Conservation (phyloP, 192 early-diverging fungal genomes). For the Cladochytrium replicatum region DNA sequence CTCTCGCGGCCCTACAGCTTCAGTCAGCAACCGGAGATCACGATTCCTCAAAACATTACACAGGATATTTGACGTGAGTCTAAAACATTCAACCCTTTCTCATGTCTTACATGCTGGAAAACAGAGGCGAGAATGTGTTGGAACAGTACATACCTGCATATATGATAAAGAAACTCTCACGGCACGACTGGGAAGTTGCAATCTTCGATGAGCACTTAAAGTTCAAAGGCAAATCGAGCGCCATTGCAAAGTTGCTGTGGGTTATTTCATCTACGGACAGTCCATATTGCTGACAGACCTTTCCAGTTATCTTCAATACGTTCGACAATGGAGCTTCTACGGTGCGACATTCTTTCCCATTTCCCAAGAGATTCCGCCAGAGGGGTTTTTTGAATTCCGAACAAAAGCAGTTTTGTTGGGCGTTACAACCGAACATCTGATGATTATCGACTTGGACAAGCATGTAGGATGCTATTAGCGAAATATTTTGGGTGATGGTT, state of each 20-base stretch:
- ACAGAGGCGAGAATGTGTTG: background rate
- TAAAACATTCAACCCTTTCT: background rate
- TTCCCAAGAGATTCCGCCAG: constrained; percentile 36
- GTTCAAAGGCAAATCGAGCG: constrained; percentile 13
- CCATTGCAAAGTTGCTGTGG: background rate
- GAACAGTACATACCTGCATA: constrained; percentile 3
- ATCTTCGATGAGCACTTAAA: constrained; percentile 8
- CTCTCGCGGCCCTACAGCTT: constrained; percentile 36
- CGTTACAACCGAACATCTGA: constrained; percentile 34
- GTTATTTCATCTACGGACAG: background rate
- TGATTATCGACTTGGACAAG: constrained; percentile 36
- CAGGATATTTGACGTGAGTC: constrained; percentile 36
- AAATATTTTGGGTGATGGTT: constrained; percentile 7
- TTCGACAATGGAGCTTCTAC: constrained; percentile 39
- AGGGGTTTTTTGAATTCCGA: constrained; percentile 48
- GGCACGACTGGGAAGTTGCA: constrained; percentile 4
- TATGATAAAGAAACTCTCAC: constrained; percentile 1
- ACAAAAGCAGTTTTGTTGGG: constrained; percentile 36
- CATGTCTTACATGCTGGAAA: constrained; percentile 1
- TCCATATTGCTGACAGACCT: background rate
- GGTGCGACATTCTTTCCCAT: constrained; percentile 45
- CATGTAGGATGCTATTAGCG: constrained; percentile 18
- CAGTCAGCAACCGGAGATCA: constrained; percentile 31
- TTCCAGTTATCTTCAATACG: constrained; percentile 34
- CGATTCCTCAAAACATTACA: constrained; percentile 24